Conservation (phyloP, 2,329 filamentous ascomycete species). For the Fusarium sp. region DNA sequence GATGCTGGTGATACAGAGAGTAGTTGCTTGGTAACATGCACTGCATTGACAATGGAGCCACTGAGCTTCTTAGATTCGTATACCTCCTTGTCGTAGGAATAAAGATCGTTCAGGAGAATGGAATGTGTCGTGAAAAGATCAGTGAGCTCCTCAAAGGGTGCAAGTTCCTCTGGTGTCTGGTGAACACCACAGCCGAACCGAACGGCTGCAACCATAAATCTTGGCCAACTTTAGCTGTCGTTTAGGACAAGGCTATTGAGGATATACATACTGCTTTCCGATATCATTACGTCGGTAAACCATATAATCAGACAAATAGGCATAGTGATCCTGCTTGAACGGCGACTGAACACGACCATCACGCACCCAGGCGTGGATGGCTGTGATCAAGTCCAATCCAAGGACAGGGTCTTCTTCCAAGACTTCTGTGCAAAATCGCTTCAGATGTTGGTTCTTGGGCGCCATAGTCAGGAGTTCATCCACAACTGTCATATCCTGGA, state of each 20-base stretch:
- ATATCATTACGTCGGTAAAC: conserved; percentile 18
- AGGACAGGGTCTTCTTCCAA: conserved; percentile 20
- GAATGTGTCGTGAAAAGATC: conserved; percentile 26
- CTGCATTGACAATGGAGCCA: conserved; percentile 24
- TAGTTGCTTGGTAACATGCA: conserved; percentile 16
- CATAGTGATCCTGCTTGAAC: conserved; percentile 30
- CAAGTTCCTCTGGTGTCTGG: conserved; percentile 6
- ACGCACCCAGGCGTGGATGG: conserved; percentile 11
- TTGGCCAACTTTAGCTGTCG: neutral
- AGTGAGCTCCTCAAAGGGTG: conserved; percentile 11
- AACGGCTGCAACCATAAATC: conserved; percentile 32
- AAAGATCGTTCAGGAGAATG: conserved; percentile 25
- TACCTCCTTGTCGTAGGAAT: conserved; percentile 34
- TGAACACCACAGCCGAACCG: conserved; percentile 21
- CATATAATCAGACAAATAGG: conserved; percentile 13
- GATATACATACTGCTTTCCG: conserved; percentile 11
- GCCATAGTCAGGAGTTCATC: conserved; percentile 25
- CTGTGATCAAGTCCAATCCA: conserved; percentile 11
- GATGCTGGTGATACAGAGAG: conserved; percentile 2
- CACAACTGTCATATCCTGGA: conserved; percentile 22
- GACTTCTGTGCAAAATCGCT: conserved; percentile 4
- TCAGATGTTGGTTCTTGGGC: conserved; percentile 26
- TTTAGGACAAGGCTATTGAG: accelerated
- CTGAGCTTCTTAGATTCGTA: conserved; percentile 9
- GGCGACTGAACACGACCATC: conserved; percentile 25